phyloP scores from a whole-genome alignment of 805 yeast genomes.

The Kluyveromyces dobzhanskii region DNA sequence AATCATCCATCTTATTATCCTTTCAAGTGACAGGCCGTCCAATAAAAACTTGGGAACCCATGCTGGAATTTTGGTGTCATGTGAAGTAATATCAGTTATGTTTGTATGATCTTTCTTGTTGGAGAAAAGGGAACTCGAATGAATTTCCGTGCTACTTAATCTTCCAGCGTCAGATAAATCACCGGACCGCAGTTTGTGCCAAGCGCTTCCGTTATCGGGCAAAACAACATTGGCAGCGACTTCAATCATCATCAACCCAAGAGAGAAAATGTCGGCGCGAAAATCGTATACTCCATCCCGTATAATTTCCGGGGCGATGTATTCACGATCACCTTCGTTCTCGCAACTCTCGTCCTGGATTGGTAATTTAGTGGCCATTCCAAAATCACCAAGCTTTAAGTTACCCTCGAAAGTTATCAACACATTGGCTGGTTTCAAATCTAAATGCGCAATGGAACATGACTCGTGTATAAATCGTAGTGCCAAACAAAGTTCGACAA shows the following conservation, averaged over 20 bases:
- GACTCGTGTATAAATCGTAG: constrained; percentile 69
- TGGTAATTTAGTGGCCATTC: constrained; percentile 82
- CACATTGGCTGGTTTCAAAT: constrained; percentile 91
- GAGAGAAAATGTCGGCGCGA: constrained; percentile 91
- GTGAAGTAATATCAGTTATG: constrained; percentile 19
- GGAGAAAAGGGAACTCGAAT: constrained; percentile 27
- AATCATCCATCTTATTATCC: constrained; percentile 80
- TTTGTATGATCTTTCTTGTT: constrained; percentile 24
- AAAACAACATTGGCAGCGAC: constrained; percentile 91
- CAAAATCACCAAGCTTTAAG: constrained; percentile 93
- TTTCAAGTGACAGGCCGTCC: constrained; percentile 67
- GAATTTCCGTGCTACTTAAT: constrained; percentile 62
- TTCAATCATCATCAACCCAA: constrained; percentile 88
- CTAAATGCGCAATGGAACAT: constrained; percentile 73
- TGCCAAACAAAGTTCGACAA: constrained; percentile 76
- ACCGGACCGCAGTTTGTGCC: constrained; percentile 94
- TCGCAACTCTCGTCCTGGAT: constrained; percentile 57
- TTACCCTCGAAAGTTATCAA: constrained; percentile 92
- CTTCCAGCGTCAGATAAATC: constrained; percentile 93
- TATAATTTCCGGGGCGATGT: constrained; percentile 94
- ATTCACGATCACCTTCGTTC: constrained; percentile 94
- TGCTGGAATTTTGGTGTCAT: constrained; percentile 42
- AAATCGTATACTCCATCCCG: constrained; percentile 75
- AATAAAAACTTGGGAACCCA: constrained; percentile 86
- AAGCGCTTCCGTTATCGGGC: constrained; percentile 93